These are phyloP conservation scores for Coemansia sp. DNA, from an alignment of 192 early-diverging fungal genomes.

Conservation along the genomic window DNA sequence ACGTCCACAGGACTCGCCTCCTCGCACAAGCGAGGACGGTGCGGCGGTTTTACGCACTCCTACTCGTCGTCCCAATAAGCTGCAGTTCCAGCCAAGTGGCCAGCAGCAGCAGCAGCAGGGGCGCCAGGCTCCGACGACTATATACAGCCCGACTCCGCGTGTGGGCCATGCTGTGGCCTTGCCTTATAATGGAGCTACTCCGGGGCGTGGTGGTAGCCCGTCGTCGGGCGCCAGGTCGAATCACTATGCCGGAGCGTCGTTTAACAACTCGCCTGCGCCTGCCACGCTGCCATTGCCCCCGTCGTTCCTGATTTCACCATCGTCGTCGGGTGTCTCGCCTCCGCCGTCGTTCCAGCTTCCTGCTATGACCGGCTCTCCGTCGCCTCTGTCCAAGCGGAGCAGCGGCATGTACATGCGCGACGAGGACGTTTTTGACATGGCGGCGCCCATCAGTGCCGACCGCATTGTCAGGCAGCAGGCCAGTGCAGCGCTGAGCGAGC, in stretches of 20 bases:
- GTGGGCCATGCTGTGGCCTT: background rate
- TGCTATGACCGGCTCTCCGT: background rate
- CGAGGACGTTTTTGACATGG: constrained; percentile 33
- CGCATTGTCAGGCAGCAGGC: constrained; percentile 13
- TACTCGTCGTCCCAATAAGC: constrained; percentile 3
- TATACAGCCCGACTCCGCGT: constrained; percentile 16
- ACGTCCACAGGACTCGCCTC: constrained; percentile 21
- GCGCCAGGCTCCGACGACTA: background rate
- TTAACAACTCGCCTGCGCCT: constrained; percentile 50
- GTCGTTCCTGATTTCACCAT: constrained; percentile 33
- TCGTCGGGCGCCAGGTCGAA: constrained; percentile 8
- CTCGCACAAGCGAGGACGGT: background rate
- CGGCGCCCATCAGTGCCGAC: constrained; percentile 4
- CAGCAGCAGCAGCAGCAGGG: constrained; percentile 5
- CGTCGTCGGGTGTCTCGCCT: background rate
- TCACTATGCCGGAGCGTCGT: constrained; percentile 48
- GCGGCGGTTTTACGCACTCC: constrained; percentile 22
- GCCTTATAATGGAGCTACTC: background rate
- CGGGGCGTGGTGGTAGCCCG: constrained; percentile 19
- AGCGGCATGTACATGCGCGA: constrained; percentile 15
- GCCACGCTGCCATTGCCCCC: constrained; percentile 43
- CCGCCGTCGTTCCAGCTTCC: background rate
- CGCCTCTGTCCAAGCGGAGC: background rate
- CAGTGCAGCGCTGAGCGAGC: constrained; percentile 24
- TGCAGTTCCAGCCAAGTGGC: background rate